A percentile compares a stretch with the other conserved stretches of the same genome.
These are phyloP conservation scores for Penicillium odoratum DNA, from an alignment of 495 filamentous ascomycete genomes.

Conservation along the genomic window DNA sequence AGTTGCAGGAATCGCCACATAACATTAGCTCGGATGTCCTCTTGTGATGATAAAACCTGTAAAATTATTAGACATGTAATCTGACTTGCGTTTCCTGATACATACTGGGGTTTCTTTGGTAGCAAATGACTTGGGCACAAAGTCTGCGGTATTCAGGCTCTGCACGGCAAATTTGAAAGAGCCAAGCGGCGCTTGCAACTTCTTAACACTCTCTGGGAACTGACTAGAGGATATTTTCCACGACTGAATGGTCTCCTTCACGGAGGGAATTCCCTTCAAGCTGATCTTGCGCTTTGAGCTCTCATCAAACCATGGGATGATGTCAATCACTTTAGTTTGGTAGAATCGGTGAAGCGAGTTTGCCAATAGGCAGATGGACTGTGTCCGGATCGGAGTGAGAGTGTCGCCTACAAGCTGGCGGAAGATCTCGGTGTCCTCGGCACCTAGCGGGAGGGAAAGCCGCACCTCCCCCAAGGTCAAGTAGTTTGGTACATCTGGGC, in stretches of 20 bases:
- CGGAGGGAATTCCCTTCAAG: slow-evolving; percentile 60
- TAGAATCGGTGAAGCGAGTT: slow-evolving; percentile 79
- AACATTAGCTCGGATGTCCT: slow-evolving; percentile 75
- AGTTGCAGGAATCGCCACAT: slow-evolving; percentile 88
- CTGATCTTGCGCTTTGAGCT: slow-evolving; percentile 63
- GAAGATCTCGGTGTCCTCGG: slow-evolving; percentile 77
- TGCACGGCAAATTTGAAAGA: slow-evolving; percentile 48
- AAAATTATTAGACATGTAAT: neutral
- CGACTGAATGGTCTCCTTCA: slow-evolving; percentile 59
- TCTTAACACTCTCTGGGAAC: slow-evolving; percentile 44
- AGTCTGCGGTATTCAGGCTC: slow-evolving; percentile 63
- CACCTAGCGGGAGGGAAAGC: slow-evolving; percentile 76
- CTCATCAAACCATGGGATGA: slow-evolving; percentile 84
- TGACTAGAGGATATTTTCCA: slow-evolving; percentile 70
- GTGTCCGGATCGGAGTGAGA: slow-evolving; percentile 68
- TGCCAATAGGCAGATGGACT: slow-evolving; percentile 72
- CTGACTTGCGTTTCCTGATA: neutral
- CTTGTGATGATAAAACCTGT: slow-evolving; percentile 48
- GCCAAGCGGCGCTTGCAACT: slow-evolving; percentile 38
- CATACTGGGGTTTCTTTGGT: slow-evolving; percentile 39
- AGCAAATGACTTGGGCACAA: slow-evolving; percentile 64
- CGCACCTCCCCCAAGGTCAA: slow-evolving; percentile 74
- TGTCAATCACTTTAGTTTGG: slow-evolving; percentile 68
- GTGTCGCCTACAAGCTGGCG: slow-evolving; percentile 70
- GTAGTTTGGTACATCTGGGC: slow-evolving; percentile 77